phyloP scores from a whole-genome alignment of 768 basidiomycete species.

The Podaxis carcinomalis region DNA sequence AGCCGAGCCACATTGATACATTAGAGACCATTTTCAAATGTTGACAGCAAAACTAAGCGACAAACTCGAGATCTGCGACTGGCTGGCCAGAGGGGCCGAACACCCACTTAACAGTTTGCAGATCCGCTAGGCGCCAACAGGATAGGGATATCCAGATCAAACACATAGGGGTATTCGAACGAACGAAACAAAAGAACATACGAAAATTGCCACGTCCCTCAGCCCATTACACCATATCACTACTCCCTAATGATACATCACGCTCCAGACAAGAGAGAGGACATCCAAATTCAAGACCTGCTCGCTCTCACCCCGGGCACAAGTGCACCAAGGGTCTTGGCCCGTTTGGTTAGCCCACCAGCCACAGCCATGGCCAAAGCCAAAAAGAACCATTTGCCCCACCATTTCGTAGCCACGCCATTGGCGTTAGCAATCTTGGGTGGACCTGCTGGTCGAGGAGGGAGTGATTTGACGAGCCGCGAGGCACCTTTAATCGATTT shows the following conservation, averaged over 20 bases:
- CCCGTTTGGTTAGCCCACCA: conserved; percentile 37
- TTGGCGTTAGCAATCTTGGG: conserved; percentile 20
- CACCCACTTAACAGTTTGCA: too few species aligned
- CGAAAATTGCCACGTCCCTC: too few species aligned
- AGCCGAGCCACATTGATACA: too few species aligned
- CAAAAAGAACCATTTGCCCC: conserved; percentile 46
- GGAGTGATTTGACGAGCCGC: conserved; percentile 22
- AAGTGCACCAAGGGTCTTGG: conserved; percentile 21
- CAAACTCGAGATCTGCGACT: too few species aligned
- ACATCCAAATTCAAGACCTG: not conserved
- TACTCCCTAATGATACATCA: not conserved
- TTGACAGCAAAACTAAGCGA: too few species aligned
- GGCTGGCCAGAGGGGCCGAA: too few species aligned
- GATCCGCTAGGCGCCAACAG: too few species aligned
- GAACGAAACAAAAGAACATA: not conserved
- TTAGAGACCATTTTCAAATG: too few species aligned
- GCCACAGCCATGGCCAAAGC: conserved; percentile 39
- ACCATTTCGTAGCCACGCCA: conserved; percentile 24
- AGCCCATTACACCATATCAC: not conserved
- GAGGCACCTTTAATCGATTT: not conserved
- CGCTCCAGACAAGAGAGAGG: not conserved
- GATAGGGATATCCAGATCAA: too few species aligned
- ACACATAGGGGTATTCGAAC: not conserved
- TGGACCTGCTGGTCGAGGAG: conserved; percentile 40
- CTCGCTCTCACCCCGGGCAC: not conserved